Conservation (phyloP, 805 yeast genomes). For the Ogataea pilisensis region DNA sequence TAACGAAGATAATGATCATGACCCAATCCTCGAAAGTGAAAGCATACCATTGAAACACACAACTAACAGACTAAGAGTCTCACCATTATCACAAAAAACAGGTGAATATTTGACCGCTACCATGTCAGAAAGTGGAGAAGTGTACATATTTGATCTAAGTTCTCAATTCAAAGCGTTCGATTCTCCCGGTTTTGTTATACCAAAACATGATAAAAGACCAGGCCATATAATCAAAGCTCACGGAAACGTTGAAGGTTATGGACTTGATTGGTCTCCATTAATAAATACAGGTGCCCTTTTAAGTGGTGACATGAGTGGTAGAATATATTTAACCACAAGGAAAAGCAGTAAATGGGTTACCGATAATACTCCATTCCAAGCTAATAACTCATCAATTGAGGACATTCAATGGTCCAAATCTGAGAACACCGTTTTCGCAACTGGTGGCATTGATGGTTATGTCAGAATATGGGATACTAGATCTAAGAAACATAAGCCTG, state of each 20-base stretch:
- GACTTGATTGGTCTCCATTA: slow-evolving; percentile 93
- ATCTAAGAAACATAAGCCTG: slow-evolving; percentile 87
- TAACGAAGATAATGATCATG: slow-evolving; percentile 64
- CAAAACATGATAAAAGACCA: slow-evolving; percentile 76
- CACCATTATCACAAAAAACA: slow-evolving; percentile 68
- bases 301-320: slow-evolving; percentile 86
- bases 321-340: slow-evolving; percentile 73
- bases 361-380: slow-evolving; percentile 73
- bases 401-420: slow-evolving; percentile 96
- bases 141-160: slow-evolving; percentile 73
- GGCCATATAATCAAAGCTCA: slow-evolving; percentile 76
- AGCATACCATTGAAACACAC: slow-evolving; percentile 73
- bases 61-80: slow-evolving; percentile 82
- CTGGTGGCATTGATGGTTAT: slow-evolving; percentile 88
- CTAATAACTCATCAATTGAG: slow-evolving; percentile 76
- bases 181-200: slow-evolving; percentile 78
- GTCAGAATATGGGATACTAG: slow-evolving; percentile 96
- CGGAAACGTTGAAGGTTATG: slow-evolving; percentile 97
- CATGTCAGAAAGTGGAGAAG: slow-evolving; percentile 88
- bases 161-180: slow-evolving; percentile 81
- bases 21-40: slow-evolving; percentile 86
- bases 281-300: slow-evolving; percentile 74
- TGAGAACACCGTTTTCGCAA: slow-evolving; percentile 92
- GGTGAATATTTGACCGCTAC: slow-evolving; percentile 86
- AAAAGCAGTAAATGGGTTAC: slow-evolving; percentile 80